phyloP scores from a whole-genome alignment of 192 early-diverging fungal species.

The Endogone sp. region DNA sequence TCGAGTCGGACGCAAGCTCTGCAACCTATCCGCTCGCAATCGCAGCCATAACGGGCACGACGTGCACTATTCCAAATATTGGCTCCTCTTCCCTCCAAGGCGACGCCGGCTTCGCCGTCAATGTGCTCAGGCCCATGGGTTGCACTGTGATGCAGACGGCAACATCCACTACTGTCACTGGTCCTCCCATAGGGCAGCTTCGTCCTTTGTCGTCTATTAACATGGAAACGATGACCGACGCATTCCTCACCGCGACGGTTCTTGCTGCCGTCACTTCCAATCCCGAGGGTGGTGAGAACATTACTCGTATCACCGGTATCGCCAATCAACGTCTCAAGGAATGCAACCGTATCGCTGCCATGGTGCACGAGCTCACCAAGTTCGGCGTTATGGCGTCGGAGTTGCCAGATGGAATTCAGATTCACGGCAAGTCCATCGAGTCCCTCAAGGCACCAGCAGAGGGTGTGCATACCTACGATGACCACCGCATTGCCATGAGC shows the following conservation, averaged over 20 bases:
- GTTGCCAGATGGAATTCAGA: slow-evolving; percentile 87
- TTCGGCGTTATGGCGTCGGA: slow-evolving; percentile 85
- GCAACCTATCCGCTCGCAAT: slow-evolving; percentile 97
- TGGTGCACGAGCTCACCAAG: slow-evolving; percentile 88
- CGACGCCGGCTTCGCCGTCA: slow-evolving; percentile 85
- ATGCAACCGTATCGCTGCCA: slow-evolving; percentile 95
- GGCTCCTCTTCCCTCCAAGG: slow-evolving; percentile 91
- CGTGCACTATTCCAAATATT: slow-evolving; percentile 89
- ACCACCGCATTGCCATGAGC: slow-evolving; percentile 98
- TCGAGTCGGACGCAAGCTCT: slow-evolving; percentile 96
- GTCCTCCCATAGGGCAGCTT: slow-evolving; percentile 71
- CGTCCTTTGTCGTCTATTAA: slow-evolving; percentile 74
- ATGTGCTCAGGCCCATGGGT: slow-evolving; percentile 90
- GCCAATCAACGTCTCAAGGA: slow-evolving; percentile 98
- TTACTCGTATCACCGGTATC: slow-evolving; percentile 90
- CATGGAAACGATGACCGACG: slow-evolving; percentile 99
- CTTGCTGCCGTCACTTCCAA: slow-evolving; percentile 82
- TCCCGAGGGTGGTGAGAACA: slow-evolving; percentile 40
- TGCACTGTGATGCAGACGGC: slow-evolving; percentile 87
- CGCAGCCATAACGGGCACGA: slow-evolving; percentile 91
- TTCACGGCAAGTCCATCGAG: slow-evolving; percentile 59
- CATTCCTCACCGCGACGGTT: slow-evolving; percentile 93
- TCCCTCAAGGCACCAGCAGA: slow-evolving; percentile 47
- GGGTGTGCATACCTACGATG: slow-evolving; percentile 93
- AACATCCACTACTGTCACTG: slow-evolving; percentile 84